Base-by-base conservation (phyloP, 345 rosid species). In the Eucalyptus sp. region DNA sequence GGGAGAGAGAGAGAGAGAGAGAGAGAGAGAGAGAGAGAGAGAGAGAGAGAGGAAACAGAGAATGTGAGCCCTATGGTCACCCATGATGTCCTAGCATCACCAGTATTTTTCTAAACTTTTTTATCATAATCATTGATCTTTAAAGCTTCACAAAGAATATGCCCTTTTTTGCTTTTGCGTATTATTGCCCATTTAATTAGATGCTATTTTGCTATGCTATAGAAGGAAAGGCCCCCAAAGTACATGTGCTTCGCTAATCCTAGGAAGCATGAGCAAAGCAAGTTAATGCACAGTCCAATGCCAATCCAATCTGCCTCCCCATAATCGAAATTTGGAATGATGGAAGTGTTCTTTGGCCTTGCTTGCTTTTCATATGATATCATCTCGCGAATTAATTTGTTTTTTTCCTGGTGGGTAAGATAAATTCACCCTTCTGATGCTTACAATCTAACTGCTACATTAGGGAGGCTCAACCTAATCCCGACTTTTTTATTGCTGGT, bases 21-120 rank as follows among this genome's bases (percentile, higher is more conserved):
- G 50, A 56, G 62, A 56, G 90, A 90, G 90, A 33, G 33, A 33
- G 33, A 33, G 33, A 49, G 50, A 56, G 62, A 56, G 90, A 90
- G 90, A 86, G 88, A 92, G 90, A 91, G 90, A 89, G 91, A 91
- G 91, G 31, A 94, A 91, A 93, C 43, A 50, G 86, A 91, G 91
- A 92, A 89, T 88, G 91, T 85, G 93, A 89, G 92, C 93, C 96
- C 96, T 93, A 94, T 90, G 92, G 94, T 90, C 88, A 88, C 89
- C 93, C 91, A 76, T 37, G 5, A 76, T 76, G 83, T 76, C 83
- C 89, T 88, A 91, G 93, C 91, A 89, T 90, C 93, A 90, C 92
- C 92, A 89, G 86, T 87, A 85, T 76, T 44, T 89, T 86, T 50
- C 88, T 90, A 89, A 86, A 89, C 86, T 44, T 50, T 58, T 62